Base-by-base conservation (phyloP, 2,329 filamentous ascomycete species). In the Cercospora janseana region DNA sequence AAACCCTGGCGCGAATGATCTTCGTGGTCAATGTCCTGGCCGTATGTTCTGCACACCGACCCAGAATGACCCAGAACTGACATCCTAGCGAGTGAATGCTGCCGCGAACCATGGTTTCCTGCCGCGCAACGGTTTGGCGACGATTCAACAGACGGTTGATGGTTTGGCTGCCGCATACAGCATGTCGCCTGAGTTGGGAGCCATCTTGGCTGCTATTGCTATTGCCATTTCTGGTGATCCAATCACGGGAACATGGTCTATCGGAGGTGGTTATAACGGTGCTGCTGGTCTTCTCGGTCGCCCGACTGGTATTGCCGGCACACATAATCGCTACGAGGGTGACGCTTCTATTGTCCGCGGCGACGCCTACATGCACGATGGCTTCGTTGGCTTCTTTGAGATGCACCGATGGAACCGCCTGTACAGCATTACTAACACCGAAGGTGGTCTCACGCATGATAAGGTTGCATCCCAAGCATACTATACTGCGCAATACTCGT, bases 301-400 rank as follows among this genome's bases (percentile, higher is more conserved):
- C 3, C 46, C 51, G 5, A 47, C 40, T 8, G 59, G 58, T 23
- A 52, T 63, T 13, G 45, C 41, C 9, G 58, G 57, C 21, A 58
- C 59, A 7, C 67, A 69, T 58, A 67, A 66, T 54, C 60, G 64
- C 24, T 69, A 68, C 44, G 67, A 69, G 50, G 52, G 55, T 8
- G 67, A 69, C 46, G 57, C 46, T 6, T 67, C 63, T 2, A 64
- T 66, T 6, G 61, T 61, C 8, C 53, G 66, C 18, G 54, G 59
- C 31, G 65, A 69, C 26, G 49, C 66, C 10, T 68, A 66, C 46
- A 52, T 23, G 53, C 54, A 56, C 29, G 44, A 47, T 20, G 57
- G 56, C 29, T 26, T 24, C 43, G 43, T 46, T 8, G 43, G 43
- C 18, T 29, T 53, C 20, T 38, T 49, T 23, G 26, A 54, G 41